Evolutionary conservation across 73 alveolate genomes (phyloP), one percentile per base, ranked within the genome.

Genomic region (Paraurostyla sp.): DNA sequence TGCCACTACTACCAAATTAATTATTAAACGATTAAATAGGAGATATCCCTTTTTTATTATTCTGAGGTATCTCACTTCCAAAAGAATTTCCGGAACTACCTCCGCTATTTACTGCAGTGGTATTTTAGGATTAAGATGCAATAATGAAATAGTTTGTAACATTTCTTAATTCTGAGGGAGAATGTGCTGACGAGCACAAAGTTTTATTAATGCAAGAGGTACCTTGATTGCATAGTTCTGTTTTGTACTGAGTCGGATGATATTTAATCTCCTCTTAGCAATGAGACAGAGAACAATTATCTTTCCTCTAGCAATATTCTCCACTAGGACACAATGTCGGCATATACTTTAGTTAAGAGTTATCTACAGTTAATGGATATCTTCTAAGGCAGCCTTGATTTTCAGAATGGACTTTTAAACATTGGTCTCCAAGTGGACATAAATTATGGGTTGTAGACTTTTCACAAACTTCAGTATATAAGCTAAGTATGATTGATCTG

Each of bases 161-260:
- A 22, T 40, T 65, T 65, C 82, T 65, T 18, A 65, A 22, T 0
- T 65, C 82, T 38, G 58, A 35, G 40, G 82, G 82, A 16, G 82
- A 32, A 38, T 65, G 82, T 35, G 82, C 82, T 15, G 18, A 65
- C 6, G 82, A 38, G 58, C 82, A 65, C 58, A 38, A 38, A 0
- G 41, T 6, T 65, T 65, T 65, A 38, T 2, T 15, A 38, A 40
- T 38, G 25, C 82, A 65, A 16, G 35, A n/a, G 1, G 56, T 11
- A 38, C 82, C 82, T 7, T 33, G 6, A 6, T 11, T 15, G 89
- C 89, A 76, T 23, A 76, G 20, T 32, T 46, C 60, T 3, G 78
- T 76, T 32, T 76, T 76, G 45, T 49, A 76, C 23, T 49, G 16
- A 9, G 69, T 49, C 30, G 89, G 89, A 23, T 76, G 89, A 32